Percentiles rank a stretch among this genome's conserved stretches.
Conservation (phyloP, 2,329 filamentous ascomycete species). For the Botryotinia calthae region DNA sequence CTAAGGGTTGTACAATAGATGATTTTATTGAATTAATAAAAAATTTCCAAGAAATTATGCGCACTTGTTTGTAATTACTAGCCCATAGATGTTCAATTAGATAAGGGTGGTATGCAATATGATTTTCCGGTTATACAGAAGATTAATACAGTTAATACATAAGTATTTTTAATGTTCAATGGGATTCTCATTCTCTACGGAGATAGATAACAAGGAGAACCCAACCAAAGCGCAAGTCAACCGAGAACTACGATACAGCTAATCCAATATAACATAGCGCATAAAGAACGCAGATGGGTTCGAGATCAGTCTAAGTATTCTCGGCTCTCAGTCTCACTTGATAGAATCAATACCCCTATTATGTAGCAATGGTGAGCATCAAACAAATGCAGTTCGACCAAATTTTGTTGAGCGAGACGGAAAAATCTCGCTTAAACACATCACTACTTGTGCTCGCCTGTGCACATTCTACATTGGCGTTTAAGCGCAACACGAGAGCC, state of each 20-base stretch:
- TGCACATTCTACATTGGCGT: fast-evolving
- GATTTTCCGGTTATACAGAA: not conserved
- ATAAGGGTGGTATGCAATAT: not conserved
- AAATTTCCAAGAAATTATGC: not conserved
- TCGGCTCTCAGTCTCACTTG: not conserved
- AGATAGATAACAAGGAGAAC: fast-evolving
- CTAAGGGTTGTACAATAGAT: not conserved
- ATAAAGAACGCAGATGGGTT: fast-evolving
- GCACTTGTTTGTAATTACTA: not conserved
- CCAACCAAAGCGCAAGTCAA: not conserved
- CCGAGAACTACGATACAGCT: not conserved
- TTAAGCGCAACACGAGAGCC: not conserved
- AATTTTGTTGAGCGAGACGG: not conserved
- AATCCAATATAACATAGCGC: not conserved
- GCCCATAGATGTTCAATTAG: fast-evolving
- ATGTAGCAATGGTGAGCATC: not conserved
- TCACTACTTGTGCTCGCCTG: not conserved
- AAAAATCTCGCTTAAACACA: not conserved
- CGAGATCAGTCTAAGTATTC: not conserved
- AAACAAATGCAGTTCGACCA: not conserved
- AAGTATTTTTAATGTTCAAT: not conserved
- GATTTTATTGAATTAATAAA: not conserved
- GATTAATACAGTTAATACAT: not conserved
- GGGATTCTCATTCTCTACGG: fast-evolving
- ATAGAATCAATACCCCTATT: fast-evolving